These are phyloP conservation scores for Penicillium nordicum DNA, from an alignment of 2,329 filamentous ascomycete species.

Conservation along the genomic window DNA sequence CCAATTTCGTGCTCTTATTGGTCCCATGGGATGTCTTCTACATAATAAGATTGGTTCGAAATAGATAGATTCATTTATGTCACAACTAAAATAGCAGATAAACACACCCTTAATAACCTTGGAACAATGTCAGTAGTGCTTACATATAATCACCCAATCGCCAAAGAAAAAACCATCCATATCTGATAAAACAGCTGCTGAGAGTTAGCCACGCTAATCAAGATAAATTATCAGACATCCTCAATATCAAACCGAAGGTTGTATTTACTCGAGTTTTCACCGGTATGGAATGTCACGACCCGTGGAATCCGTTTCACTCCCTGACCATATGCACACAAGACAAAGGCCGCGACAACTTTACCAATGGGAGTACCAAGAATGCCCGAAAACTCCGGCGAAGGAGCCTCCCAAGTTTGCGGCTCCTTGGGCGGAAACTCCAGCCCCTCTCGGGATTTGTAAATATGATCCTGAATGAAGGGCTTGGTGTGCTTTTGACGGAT, in stretches of 20 bases:
- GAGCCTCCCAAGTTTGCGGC: constrained; percentile 2
- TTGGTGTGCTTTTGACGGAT: not conserved
- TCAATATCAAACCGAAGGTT: constrained; percentile 6
- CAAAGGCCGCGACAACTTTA: not conserved
- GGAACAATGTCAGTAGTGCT: not conserved
- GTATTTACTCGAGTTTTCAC: not conserved
- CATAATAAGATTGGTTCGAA: no score
- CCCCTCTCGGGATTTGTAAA: not conserved
- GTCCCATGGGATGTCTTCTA: not conserved
- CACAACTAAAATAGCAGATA: not conserved
- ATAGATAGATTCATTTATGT: not conserved
- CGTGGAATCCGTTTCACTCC: constrained; percentile 6
- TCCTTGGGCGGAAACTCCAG: not conserved
- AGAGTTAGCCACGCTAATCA: not conserved
- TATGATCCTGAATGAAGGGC: not conserved
- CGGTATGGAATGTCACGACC: not conserved
- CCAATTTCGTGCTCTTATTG: not conserved
- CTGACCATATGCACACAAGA: constrained; percentile 8
- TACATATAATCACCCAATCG: not conserved
- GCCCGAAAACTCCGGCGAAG: constrained; percentile 1
- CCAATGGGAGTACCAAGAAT: constrained; percentile 12
- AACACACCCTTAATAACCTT: not conserved
- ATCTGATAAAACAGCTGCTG: not conserved
- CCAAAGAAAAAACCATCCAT: not conserved
- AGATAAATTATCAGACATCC: not conserved